Percentiles rank a stretch among this genome's conserved stretches.
phyloP scores from a whole-genome alignment of 768 basidiomycete species.

The Lactarius quietus region DNA sequence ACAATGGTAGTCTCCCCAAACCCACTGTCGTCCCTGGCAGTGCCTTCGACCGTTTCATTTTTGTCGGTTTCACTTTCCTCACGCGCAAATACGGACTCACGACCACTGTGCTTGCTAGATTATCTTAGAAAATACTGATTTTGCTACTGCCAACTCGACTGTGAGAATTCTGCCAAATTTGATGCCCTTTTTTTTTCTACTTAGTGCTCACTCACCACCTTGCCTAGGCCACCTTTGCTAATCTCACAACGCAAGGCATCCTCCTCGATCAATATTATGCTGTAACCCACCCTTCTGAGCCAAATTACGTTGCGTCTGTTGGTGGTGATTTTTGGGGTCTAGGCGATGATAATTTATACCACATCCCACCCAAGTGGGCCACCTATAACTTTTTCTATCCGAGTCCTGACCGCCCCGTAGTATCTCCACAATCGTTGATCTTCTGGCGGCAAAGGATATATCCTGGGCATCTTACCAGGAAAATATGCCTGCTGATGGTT shows the following conservation, averaged over 20 bases:
- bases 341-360: constrained; percentile 39
- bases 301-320: constrained; percentile 51
- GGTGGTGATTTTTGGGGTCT: constrained; percentile 56
- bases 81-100: neutral
- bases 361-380: constrained; percentile 29
- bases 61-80: constrained; percentile 19
- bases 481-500: constrained; percentile 51
- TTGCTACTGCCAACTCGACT: constrained; percentile 30
- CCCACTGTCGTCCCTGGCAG: constrained; percentile 38
- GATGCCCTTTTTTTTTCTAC: neutral
- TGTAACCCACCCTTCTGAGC: constrained; percentile 57
- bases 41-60: constrained; percentile 46
- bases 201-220: constrained; percentile 10
- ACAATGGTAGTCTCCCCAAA: constrained; percentile 44
- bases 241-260: constrained; percentile 49
- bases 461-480: constrained; percentile 64
- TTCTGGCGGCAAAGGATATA: constrained; percentile 53
- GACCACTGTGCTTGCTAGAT: constrained; percentile 33
- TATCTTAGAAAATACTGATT: constrained; percentile 66
- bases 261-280: constrained; percentile 42
- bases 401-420: constrained; percentile 3
- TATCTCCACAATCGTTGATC: constrained; percentile 54
- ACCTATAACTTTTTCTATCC: neutral
- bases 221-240: constrained; percentile 30
- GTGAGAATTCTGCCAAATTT: neutral